A percentile compares a stretch with the other conserved stretches of the same genome.
Conservation (phyloP, 2,329 filamentous ascomycete genomes). For the Cercospora beticola region DNA sequence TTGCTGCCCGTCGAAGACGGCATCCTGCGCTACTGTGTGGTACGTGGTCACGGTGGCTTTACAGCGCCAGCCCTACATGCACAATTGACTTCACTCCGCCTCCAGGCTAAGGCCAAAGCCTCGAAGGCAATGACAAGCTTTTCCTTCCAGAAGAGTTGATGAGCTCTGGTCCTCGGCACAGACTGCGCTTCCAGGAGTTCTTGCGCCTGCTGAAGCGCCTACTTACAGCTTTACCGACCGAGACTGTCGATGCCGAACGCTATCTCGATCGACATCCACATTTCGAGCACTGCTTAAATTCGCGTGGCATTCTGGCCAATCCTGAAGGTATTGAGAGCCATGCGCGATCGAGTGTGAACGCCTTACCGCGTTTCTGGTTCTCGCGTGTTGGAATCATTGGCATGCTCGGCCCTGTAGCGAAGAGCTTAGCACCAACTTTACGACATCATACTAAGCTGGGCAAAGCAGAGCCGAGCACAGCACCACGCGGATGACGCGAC, state of each 20-base stretch:
- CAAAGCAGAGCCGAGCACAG: neutral
- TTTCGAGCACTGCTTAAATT: neutral
- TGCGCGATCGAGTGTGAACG: neutral
- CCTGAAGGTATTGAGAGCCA: neutral
- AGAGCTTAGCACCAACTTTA: neutral
- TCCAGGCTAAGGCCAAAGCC: slow-evolving; percentile 2
- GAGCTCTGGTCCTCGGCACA: neutral
- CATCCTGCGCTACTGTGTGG: slow-evolving; percentile 13
- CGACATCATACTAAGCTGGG: neutral
- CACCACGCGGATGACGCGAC: neutral
- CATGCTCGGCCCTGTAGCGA: slow-evolving; percentile 1
- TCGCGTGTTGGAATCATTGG: neutral
- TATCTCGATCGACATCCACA: neutral
- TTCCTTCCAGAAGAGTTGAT: slow-evolving; percentile 14
- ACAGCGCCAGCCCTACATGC: slow-evolving; percentile 7
- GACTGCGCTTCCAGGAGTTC: neutral
- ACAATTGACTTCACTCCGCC: neutral
- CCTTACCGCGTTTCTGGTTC: slow-evolving; percentile 6
- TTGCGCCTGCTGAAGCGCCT: neutral
- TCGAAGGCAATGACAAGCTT: slow-evolving; percentile 17
- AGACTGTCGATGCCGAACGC: neutral
- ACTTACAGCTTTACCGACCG: no score
- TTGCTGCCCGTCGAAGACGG: neutral
- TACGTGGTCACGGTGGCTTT: slow-evolving; percentile 5
- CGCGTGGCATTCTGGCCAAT: neutral